Conservation (phyloP, 1,139 yeast species). For the Meyerozyma guilliermondii region DNA sequence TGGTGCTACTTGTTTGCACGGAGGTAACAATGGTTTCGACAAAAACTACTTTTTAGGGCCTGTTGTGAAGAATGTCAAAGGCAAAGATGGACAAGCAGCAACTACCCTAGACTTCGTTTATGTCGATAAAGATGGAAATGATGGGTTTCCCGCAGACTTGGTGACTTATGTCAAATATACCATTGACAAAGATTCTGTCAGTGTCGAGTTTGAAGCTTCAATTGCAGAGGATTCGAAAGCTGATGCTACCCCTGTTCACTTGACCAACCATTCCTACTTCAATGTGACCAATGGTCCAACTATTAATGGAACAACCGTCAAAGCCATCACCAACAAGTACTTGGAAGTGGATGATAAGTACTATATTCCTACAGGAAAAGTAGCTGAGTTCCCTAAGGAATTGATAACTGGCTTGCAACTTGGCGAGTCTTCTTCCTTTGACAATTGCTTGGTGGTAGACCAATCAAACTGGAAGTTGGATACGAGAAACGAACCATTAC, state of each 20-base stretch:
- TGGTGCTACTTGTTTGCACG: constrained; percentile 40
- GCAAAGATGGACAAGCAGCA: constrained; percentile 16
- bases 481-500: constrained; percentile 37
- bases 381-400: constrained; percentile 19
- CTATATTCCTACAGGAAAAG: constrained; percentile 49
- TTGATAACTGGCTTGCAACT: constrained; percentile 21
- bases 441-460: constrained; percentile 48
- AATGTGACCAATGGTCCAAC: constrained; percentile 25
- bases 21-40: constrained; percentile 52
- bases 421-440: constrained; percentile 31
- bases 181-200: constrained; percentile 23
- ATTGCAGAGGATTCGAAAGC: constrained; percentile 31
- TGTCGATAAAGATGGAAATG: constrained; percentile 41
- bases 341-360: constrained; percentile 35
- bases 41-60: constrained; percentile 48
- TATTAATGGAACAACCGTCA: constrained; percentile 32
- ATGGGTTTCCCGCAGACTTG: constrained; percentile 55
- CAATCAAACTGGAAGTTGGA: constrained; percentile 28
- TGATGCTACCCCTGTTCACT: constrained; percentile 47
- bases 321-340: constrained; percentile 20
- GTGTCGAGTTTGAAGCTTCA: constrained; percentile 45
- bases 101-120: constrained; percentile 35
- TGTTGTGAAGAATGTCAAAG: constrained; percentile 23
- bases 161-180: constrained; percentile 40
- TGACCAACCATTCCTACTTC: constrained; percentile 66